Conservation (phyloP, 2,329 filamentous ascomycete species). For the Cercospora zeina region DNA sequence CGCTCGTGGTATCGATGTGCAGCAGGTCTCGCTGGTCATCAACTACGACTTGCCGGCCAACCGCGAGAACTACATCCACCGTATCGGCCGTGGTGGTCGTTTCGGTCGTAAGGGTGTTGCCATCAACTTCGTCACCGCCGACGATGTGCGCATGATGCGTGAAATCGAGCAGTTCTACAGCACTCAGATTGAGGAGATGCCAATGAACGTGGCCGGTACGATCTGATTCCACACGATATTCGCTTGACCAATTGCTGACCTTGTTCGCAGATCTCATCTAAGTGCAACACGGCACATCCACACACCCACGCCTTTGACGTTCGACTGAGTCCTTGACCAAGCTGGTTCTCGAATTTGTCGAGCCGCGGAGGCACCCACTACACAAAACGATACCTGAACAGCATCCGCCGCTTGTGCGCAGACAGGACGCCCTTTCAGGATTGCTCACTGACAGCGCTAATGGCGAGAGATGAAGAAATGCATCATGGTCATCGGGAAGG, state of each 20-base stretch:
- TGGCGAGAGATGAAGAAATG: constrained; percentile 32
- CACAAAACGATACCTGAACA: constrained; percentile 25
- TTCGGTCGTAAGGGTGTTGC: constrained; percentile 99
- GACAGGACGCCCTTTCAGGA: constrained; percentile 25
- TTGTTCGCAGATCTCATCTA: constrained; percentile 51
- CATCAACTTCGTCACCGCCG: constrained; percentile 99
- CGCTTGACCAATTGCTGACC: constrained; percentile 15
- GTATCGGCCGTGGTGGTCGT: constrained; percentile 98
- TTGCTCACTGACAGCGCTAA: constrained; percentile 26
- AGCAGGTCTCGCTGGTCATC: constrained; percentile 99
- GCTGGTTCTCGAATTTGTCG: constrained; percentile 19
- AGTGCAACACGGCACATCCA: constrained; percentile 28
- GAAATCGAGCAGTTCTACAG: constrained; percentile 99
- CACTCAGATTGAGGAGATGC: constrained; percentile 99
- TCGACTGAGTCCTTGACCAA: constrained; percentile 30
- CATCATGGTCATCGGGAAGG: constrained; percentile 32
- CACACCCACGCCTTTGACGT: constrained; percentile 28
- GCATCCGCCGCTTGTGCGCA: constrained; percentile 27
- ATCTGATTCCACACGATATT: constrained; percentile 24
- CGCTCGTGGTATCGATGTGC: constrained; percentile 99
- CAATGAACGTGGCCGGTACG: constrained; percentile 78
- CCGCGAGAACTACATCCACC: constrained; percentile 99
- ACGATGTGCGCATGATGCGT: constrained; percentile 99
- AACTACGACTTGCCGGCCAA: constrained; percentile 99
- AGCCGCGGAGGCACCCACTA: constrained; percentile 27